Evolutionary conservation across 495 filamentous ascomycete genomes (phyloP), one percentile per base, ranked within the genome.

Genomic region (Articulospora tetracladia): DNA sequence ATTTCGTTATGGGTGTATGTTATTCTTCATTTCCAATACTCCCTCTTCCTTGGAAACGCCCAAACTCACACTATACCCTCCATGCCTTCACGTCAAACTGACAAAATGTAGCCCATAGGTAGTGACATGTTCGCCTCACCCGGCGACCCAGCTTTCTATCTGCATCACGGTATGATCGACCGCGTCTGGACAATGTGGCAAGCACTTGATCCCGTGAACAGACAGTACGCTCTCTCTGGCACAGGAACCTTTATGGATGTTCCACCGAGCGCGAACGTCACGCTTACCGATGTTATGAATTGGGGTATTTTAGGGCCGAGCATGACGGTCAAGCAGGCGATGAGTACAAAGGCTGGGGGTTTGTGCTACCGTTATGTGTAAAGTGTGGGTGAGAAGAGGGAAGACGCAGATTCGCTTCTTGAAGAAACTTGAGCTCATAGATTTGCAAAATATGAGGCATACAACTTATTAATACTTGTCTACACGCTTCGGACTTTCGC

Each of bases 111-210:
- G 27, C 22, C 48, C 48, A n/a, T n/a, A 24, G 48, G 48, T 7
- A 24, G 48, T 24, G 53, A 55, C 24, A 10, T 24, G 10, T 55
- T 19, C 53, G 24, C 30, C 19, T 39, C 28, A 10, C 53, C 53
- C 2, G 30, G 53, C 17, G 53, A 55, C n/a, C 53, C 53, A 8
- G 77, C 73, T 8, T 91, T 91, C 71, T 91, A 74, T 65, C 76
- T 86, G 6, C 87, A 90, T 68, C 88, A 92, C 68, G 81, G 77
- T 6, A 81, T 82, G 75, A 80, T 92, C 54, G 89, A 91, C 68
- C 80, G 82, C 47, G 61, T 82, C 6, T 91, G 79, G 74, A 86
- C 82, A 82, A 86, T 85, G 23, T 90, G 53, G 53, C 53, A 55
- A 17, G 25, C 20, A 8, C 32, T 17, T 6, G 53, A 55, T 23